Conservation (phyloP, 73 alveolate genomes). For the Uronychia setigera region DNA sequence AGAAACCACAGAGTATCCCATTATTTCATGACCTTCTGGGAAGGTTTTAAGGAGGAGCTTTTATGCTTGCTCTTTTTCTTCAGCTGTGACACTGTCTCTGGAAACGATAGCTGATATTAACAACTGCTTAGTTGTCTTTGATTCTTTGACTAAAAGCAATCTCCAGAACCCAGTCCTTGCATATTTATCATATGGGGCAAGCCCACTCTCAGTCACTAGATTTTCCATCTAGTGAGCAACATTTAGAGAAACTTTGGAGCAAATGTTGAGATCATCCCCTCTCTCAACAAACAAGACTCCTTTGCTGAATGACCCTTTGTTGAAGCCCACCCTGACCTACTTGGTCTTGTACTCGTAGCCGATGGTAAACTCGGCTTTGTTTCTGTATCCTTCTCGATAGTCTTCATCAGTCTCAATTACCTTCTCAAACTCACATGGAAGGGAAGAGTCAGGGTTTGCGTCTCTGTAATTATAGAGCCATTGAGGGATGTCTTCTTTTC, state of each 20-base stretch:
- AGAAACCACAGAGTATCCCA: slow-evolving; percentile 28
- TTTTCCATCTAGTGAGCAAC: slow-evolving; percentile 62
- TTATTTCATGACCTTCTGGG: slow-evolving; percentile 8
- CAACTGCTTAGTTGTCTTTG: slow-evolving; percentile 63
- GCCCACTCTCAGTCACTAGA: slow-evolving; percentile 50
- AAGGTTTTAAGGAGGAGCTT: slow-evolving; percentile 20
- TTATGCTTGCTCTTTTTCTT: slow-evolving; percentile 27
- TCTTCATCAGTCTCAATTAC: slow-evolving; percentile 36
- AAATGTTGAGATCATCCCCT: slow-evolving; percentile 54
- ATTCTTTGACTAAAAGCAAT: slow-evolving; percentile 53
- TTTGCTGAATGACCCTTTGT: slow-evolving; percentile 69
- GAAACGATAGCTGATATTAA: slow-evolving; percentile 57
- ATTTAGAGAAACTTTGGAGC: slow-evolving; percentile 55
- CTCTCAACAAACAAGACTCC: slow-evolving; percentile 73
- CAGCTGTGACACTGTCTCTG: slow-evolving; percentile 15
- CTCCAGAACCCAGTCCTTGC: slow-evolving; percentile 81
- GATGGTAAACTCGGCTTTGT: slow-evolving; percentile 86
- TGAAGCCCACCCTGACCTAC: slow-evolving; percentile 75
- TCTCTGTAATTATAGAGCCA: slow-evolving; percentile 31
- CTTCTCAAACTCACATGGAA: slow-evolving; percentile 47
- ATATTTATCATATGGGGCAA: slow-evolving; percentile 65
- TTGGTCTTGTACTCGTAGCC: slow-evolving; percentile 61
- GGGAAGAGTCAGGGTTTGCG: background rate
- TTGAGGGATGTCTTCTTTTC: slow-evolving; percentile 24
- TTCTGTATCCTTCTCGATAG: slow-evolving; percentile 69